Evolutionary conservation across 306 rosid species (phyloP).

Genomic region (Vicia faba): DNA sequence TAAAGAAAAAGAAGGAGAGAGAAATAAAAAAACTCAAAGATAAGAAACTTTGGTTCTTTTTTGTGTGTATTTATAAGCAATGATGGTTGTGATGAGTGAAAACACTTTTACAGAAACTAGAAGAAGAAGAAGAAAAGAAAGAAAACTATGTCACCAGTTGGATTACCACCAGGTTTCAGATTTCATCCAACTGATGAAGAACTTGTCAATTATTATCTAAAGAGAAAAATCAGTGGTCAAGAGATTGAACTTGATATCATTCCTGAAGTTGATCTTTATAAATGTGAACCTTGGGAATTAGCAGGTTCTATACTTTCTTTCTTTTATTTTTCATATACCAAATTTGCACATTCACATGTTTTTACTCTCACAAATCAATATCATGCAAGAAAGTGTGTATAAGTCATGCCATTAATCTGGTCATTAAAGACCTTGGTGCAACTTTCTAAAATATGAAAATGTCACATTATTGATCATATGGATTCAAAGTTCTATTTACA

Average conservation of each 20-base stretch:
- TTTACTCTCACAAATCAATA: constrained; percentile 4
- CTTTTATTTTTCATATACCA: neutral
- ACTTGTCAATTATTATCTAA: constrained; percentile 92
- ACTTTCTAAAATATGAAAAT: neutral
- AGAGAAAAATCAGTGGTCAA: constrained; percentile 85
- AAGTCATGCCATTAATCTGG: neutral
- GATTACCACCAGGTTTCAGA: constrained; percentile 99
- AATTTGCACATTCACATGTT: constrained; percentile 6
- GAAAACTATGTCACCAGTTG: constrained; percentile 79
- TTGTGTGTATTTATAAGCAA: constrained; percentile 47
- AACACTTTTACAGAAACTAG: constrained; percentile 36
- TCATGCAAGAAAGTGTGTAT: constrained; percentile 6
- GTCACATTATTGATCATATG: neutral
- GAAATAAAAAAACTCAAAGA: constrained; percentile 65
- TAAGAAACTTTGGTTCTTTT: constrained; percentile 66
- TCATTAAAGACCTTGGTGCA: neutral
- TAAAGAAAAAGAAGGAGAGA: constrained; percentile 57
- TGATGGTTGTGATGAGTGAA: constrained; percentile 45
- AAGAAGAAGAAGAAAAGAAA: neutral
- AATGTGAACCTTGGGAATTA: constrained; percentile 99
- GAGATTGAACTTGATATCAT: constrained; percentile 97
- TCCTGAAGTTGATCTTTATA: constrained; percentile 99
- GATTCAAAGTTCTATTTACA: neutral
- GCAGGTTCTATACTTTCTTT: constrained; percentile 49
- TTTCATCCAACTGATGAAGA: constrained; percentile 99